Base-by-base conservation (phyloP, 192 early-diverging fungal genomes). In the Backusella liffmaniae region DNA sequence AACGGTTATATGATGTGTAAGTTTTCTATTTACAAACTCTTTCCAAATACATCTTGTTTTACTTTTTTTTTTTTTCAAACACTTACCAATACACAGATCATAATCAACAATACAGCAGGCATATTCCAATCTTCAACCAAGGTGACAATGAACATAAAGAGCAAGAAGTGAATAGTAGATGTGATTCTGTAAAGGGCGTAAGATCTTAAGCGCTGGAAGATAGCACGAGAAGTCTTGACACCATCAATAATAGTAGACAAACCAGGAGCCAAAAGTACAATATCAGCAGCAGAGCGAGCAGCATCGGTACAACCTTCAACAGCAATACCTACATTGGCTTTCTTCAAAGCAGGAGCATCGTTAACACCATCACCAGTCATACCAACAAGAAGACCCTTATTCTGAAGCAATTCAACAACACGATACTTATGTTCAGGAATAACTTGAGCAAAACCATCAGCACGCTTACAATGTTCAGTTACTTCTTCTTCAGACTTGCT, bases 301-400 rank as follows among this genome's bases (percentile, higher is more conserved):
- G 94, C 95, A 80, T 97, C 96, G 4, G 96, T 97, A 79, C 94
- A 94, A 70, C 93, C 94, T 46, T 93, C 88, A 66, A 97, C 94
- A 35, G 96, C 96, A 85, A 97, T 97, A 71, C 96, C 96, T 36
- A 97, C 95, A 78, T 96, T 93, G 62, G 95, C 95, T 86, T 96
- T 96, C 87, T 96, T 97, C 44, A 98, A 86, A 15, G 96, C 96
- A 13, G 96, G 96, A 7, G 96, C 96, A 76, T 98, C 96, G 79
- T 98, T 98, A 67, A 97, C 95, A 80, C 96, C 96, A 83, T 98
- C 96, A 72, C 96, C 96, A 34, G 96, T 97, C 96, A 97, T 96
- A 69, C 94, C 92, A 35, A 94, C 90, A 23, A 93, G 77, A 16
- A 89, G 76, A 18, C 91, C 91, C 76, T 92, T 87, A n/a, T 92